Conservation (phyloP, 208 protist species). For the Leishmania aethiopica region DNA sequence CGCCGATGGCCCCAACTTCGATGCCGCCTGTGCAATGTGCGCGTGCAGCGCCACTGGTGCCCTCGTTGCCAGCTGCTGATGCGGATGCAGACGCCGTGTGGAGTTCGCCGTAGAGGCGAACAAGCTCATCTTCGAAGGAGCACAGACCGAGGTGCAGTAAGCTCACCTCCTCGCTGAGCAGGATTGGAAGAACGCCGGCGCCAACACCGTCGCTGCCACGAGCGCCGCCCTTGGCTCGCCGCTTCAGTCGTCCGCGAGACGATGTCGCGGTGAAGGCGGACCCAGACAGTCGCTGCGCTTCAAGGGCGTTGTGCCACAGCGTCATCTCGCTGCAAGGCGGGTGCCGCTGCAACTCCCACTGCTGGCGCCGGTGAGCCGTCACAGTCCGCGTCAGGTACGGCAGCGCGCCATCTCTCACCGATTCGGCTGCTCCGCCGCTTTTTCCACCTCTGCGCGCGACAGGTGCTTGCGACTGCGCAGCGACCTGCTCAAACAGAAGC, state of each 20-base stretch:
- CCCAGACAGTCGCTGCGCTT: slow-evolving; percentile 25
- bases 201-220: neutral
- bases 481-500: slow-evolving; percentile 30
- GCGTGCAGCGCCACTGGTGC: neutral
- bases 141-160: slow-evolving; percentile 80
- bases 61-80: neutral
- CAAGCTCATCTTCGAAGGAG: slow-evolving; percentile 72
- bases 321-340: slow-evolving; percentile 24
- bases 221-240: neutral
- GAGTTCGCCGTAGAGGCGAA: slow-evolving; percentile 39
- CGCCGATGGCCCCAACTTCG: neutral
- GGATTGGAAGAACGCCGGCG: slow-evolving; percentile 36
- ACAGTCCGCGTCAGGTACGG: slow-evolving; percentile 30
- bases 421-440: neutral
- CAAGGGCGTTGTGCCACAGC: slow-evolving; percentile 32
- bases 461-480: slow-evolving; percentile 13
- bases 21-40: neutral
- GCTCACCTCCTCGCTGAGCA: slow-evolving; percentile 78
- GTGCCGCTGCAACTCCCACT: slow-evolving; percentile 44
- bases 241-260: neutral
- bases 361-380: slow-evolving; percentile 41
- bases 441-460: neutral
- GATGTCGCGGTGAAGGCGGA: neutral
- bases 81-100: slow-evolving; percentile 5
- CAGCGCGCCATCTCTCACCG: neutral